phyloP scores from a whole-genome alignment of 192 early-diverging fungal species.

The Rhizophagus sp. region DNA sequence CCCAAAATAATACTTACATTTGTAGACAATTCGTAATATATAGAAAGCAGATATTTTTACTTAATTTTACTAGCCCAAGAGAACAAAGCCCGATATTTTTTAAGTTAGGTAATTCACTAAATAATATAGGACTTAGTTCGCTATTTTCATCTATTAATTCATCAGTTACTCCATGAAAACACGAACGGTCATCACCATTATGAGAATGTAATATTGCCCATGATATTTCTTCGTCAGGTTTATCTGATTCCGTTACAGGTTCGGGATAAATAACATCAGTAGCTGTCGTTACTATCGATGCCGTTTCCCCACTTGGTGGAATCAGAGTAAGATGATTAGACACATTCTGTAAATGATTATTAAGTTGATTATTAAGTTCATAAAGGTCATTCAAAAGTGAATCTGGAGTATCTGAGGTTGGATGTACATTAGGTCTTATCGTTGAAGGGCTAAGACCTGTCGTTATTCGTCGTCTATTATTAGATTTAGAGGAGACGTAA shows the following conservation, averaged over 20 bases:
- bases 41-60: slow-evolving; percentile 71
- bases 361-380: slow-evolving; percentile 20
- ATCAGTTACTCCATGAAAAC: background rate
- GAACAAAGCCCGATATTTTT: slow-evolving; percentile 63
- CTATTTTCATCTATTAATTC: slow-evolving; percentile 29
- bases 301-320: slow-evolving; percentile 12
- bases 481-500: background rate
- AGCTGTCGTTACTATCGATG: slow-evolving; percentile 2
- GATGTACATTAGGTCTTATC: slow-evolving; percentile 19
- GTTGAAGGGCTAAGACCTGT: slow-evolving; percentile 1
- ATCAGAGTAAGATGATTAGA: background rate
- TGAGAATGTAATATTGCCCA: background rate
- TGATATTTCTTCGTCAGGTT: background rate
- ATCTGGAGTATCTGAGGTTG: background rate
- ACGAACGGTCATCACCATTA: background rate
- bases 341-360: background rate
- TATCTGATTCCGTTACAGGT: slow-evolving; percentile 3
- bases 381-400: slow-evolving; percentile 1
- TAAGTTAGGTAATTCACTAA: slow-evolving; percentile 43
- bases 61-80: slow-evolving; percentile 58
- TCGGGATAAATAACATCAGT: slow-evolving; percentile 8
- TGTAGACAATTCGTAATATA: slow-evolving; percentile 62
- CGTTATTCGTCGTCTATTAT: background rate
- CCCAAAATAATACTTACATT: slow-evolving; percentile 56
- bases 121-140: slow-evolving; percentile 36